Percentiles rank a stretch among this genome's conserved stretches.
These are phyloP conservation scores for Trametes maxima DNA, from an alignment of 768 basidiomycete genomes.

Conservation along the genomic window DNA sequence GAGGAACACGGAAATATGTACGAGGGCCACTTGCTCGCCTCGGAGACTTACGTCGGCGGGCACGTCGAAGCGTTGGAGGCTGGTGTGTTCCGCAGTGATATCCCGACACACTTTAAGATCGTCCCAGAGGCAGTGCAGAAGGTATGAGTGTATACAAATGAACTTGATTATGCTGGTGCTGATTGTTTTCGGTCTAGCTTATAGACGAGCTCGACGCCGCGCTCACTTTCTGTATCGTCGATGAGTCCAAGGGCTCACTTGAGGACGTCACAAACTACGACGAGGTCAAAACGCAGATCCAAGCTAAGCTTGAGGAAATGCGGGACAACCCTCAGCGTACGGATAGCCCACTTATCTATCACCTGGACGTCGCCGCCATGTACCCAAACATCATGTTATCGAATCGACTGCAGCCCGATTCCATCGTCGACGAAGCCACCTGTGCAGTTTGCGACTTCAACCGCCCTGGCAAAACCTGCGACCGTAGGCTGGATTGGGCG, in stretches of 20 bases:
- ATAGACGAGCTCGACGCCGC: conserved; percentile 95
- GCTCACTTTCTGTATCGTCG: conserved; percentile 81
- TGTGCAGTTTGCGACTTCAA: conserved; percentile 99
- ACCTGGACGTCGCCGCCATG: conserved; percentile 99
- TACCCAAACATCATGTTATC: conserved; percentile 99
- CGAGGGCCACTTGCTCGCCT: conserved; percentile 94
- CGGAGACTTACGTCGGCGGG: conserved; percentile 98
- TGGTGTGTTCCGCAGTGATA: conserved; percentile 97
- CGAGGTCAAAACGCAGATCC: conserved; percentile 83
- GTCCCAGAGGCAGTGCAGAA: conserved; percentile 84
- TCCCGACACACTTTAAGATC: conserved; percentile 92
- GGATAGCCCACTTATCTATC: conserved; percentile 96
- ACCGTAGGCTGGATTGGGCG: conserved; percentile 93
- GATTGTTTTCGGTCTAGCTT: conserved; percentile 51
- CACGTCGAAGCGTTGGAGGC: conserved; percentile 99
- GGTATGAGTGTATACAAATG: conserved; percentile 42
- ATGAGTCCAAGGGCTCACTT: conserved; percentile 79
- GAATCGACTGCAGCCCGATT: conserved; percentile 97
- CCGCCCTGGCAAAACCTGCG: conserved; percentile 92
- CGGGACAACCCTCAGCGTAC: conserved; percentile 87
- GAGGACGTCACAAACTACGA: conserved; percentile 94
- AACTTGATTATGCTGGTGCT: neutral
- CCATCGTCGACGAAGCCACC: conserved; percentile 93
- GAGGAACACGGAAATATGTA: conserved; percentile 91
- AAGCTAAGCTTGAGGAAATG: conserved; percentile 78